These are phyloP conservation scores for Phytopythium montanum DNA, from an alignment of 352 stramenopile genomes.

Conservation along the genomic window DNA sequence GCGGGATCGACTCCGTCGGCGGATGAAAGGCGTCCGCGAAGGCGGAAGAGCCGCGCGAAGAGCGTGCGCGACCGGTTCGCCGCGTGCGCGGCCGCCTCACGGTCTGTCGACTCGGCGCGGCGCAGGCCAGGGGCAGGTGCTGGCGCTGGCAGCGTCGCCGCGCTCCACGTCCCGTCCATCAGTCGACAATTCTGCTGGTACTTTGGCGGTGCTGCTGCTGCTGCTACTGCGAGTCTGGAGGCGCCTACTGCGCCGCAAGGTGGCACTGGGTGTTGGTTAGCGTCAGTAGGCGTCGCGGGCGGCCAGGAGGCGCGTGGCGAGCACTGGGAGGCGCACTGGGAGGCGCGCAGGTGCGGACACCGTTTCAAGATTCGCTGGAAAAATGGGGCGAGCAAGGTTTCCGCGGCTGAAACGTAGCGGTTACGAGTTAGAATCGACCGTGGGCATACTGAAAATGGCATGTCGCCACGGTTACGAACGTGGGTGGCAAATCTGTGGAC, in stretches of 20 bases:
- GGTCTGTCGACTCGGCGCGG: constrained; percentile 3
- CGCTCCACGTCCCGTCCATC: constrained; percentile 13
- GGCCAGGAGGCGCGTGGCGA: too few species aligned
- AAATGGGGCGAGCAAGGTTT: background rate
- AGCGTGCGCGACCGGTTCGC: constrained; percentile 13
- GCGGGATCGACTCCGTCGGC: background rate
- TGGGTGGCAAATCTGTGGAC: background rate
- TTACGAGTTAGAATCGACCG: background rate
- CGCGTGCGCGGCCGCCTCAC: constrained; percentile 11
- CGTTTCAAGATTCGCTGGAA: constrained; percentile 31
- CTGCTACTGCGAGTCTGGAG: background rate
- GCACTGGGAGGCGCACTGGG: background rate
- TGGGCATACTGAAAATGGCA: background rate
- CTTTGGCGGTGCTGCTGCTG: background rate
- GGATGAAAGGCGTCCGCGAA: constrained; percentile 19
- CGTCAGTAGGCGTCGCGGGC: background rate
- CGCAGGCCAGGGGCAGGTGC: constrained; percentile 11
- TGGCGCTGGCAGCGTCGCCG: constrained; percentile 12
- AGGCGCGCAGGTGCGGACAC: background rate
- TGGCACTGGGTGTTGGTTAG: background rate
- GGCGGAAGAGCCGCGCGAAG: constrained; percentile 29
- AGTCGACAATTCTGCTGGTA: constrained; percentile 2
- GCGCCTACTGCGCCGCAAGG: background rate
- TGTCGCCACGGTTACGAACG: constrained; percentile 1
- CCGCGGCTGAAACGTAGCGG: background rate